Percentiles rank a stretch among this genome's conserved stretches.
Evolutionary conservation across 2,329 filamentous ascomycete genomes (phyloP).

Genomic region (Phyllosticta citrichinensis): DNA sequence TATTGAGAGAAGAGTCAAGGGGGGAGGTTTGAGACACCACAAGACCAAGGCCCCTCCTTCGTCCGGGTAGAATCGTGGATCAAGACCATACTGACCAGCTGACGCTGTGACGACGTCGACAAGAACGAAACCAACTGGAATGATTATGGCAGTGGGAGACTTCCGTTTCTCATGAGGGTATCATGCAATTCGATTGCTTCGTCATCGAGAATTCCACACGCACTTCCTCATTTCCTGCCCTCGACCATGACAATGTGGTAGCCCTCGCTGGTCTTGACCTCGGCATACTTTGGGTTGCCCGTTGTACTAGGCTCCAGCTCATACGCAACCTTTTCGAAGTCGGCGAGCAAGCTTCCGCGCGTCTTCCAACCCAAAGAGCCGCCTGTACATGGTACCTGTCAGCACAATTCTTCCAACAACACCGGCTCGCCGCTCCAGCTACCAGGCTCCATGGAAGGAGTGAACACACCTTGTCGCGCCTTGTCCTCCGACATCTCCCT

Average conservation of each 20-base stretch:
- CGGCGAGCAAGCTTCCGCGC: slow-evolving; percentile 54
- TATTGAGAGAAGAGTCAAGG: too few species aligned
- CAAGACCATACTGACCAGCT: too few species aligned
- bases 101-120: too few species aligned
- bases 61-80: too few species aligned
- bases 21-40: too few species aligned
- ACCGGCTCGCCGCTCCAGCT: background rate
- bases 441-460: background rate
- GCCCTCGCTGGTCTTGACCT: slow-evolving; percentile 65
- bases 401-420: background rate
- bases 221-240: slow-evolving; percentile 42
- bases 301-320: slow-evolving; percentile 57
- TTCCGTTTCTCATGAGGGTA: background rate
- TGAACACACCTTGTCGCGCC: slow-evolving; percentile 46
- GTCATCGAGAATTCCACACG: background rate
- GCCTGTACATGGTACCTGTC: slow-evolving; percentile 36
- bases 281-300: slow-evolving; percentile 52
- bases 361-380: slow-evolving; percentile 65
- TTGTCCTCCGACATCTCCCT: slow-evolving; percentile 68
- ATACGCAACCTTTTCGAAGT: slow-evolving; percentile 66
- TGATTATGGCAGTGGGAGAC: background rate
- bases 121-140: too few species aligned
- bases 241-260: slow-evolving; percentile 78
- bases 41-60: too few species aligned
- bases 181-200: too few species aligned